phyloP scores from a whole-genome alignment of 176 grass and related monocot genomes.

The Thinopyrum elongatum region DNA sequence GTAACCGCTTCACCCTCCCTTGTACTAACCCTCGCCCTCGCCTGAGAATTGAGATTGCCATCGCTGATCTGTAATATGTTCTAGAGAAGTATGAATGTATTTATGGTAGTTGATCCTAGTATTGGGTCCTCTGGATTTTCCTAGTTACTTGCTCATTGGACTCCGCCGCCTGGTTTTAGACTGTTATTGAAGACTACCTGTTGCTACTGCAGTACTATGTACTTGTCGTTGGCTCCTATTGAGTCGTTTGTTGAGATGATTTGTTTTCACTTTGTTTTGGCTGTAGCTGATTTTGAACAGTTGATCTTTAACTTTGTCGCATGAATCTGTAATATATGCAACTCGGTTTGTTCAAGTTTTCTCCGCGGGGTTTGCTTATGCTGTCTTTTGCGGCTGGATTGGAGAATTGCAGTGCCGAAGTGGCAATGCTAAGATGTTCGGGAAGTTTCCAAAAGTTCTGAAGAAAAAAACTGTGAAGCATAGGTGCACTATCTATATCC shows the following conservation, averaged over 20 bases:
- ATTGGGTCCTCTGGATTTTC: conserved; percentile 34
- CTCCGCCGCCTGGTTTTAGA: neutral
- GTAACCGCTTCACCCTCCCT: conserved; percentile 27
- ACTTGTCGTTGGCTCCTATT: neutral
- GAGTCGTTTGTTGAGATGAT: neutral
- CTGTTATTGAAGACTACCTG: neutral
- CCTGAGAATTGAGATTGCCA: conserved; percentile 28
- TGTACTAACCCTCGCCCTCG: conserved; percentile 48
- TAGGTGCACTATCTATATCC: neutral
- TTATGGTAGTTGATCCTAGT: conserved; percentile 54
- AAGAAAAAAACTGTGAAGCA: neutral
- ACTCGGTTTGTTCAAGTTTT: neutral
- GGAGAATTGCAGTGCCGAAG: neutral
- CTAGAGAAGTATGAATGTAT: conserved; percentile 62
- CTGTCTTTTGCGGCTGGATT: neutral
- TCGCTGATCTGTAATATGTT: conserved; percentile 55
- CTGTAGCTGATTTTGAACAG: too few species aligned
- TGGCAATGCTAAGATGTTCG: too few species aligned
- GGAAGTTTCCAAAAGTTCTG: neutral
- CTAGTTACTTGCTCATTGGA: neutral
- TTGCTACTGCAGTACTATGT: neutral
- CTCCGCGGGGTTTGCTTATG: neutral
- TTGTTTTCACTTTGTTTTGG: neutral
- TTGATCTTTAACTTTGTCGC: neutral
- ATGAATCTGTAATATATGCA: neutral